phyloP scores from a whole-genome alignment of 345 rosid species.

The Geranium rotundifolium region DNA sequence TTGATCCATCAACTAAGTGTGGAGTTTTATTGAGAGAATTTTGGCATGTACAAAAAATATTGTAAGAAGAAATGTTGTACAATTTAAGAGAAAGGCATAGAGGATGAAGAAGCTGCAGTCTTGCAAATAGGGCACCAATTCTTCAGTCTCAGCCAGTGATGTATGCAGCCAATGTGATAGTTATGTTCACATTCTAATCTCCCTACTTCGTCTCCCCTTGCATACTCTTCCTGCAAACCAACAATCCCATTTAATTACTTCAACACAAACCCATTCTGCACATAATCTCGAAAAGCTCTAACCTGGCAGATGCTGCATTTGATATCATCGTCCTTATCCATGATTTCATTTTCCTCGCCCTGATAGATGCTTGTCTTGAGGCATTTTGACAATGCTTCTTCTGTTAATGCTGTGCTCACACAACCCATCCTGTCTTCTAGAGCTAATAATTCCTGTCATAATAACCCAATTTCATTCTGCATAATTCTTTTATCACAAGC shows the following conservation, averaged over 20 bases:
- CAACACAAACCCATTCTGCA: too few relatives aligned
- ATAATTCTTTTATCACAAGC: too few relatives aligned
- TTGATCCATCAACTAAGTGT: too few relatives aligned
- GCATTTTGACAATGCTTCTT: conserved; percentile 68
- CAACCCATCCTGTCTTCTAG: conserved; percentile 92
- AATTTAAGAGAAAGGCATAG: conserved; percentile 25
- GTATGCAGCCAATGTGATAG: conserved; percentile 58
- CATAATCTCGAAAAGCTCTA: neutral
- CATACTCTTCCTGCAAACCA: conserved; percentile 68
- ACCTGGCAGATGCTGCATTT: conserved; percentile 99
- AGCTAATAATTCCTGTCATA: conserved; percentile 71
- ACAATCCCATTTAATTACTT: too few relatives aligned
- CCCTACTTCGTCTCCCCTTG: conserved; percentile 63
- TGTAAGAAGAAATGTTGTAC: conserved; percentile 16
- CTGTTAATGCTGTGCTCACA: conserved; percentile 88
- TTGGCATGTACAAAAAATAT: conserved; percentile 21
- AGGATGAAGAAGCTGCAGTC: conserved; percentile 25
- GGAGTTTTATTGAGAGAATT: conserved; percentile 20
- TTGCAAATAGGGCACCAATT: conserved; percentile 97
- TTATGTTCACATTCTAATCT: conserved; percentile 63
- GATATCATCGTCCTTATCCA: conserved; percentile 41
- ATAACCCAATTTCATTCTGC: neutral
- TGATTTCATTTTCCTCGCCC: conserved; percentile 19
- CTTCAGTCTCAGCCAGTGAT: conserved; percentile 79
- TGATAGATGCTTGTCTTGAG: conserved; percentile 46